Conservation (phyloP, 257 asterid genomes). For the Capsicum baccatum region DNA sequence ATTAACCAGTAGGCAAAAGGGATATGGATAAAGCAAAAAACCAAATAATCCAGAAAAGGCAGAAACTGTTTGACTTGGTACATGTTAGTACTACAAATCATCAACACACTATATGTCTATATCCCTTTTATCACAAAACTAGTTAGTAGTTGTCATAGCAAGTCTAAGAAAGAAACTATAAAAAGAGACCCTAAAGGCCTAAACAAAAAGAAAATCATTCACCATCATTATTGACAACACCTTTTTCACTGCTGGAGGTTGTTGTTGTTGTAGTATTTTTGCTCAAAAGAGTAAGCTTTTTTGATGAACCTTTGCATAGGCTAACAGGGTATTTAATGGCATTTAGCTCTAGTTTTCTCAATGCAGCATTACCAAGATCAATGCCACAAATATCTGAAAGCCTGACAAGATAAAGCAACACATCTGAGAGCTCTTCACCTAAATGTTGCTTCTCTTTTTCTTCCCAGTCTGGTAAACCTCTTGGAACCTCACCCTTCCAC, state of each 20-base stretch:
- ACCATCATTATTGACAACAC: constrained; percentile 29
- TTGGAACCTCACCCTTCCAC: constrained; percentile 76
- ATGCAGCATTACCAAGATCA: constrained; percentile 67
- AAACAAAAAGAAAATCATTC: constrained; percentile 26
- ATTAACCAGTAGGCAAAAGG: background rate
- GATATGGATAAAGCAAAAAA: background rate
- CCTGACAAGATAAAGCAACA: constrained; percentile 60
- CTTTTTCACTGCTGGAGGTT: constrained; percentile 28
- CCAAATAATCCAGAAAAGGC: background rate
- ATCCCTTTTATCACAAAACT: background rate
- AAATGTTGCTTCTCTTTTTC: constrained; percentile 60
- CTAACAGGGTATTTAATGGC: constrained; percentile 61
- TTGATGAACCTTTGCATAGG: constrained; percentile 50
- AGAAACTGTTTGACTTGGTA: background rate
- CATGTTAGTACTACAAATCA: background rate
- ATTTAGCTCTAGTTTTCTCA: constrained; percentile 60
- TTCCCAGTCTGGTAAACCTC: constrained; percentile 63
- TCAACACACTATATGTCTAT: background rate
- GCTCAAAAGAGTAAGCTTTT: constrained; percentile 32
- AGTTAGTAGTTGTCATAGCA: constrained; percentile 11
- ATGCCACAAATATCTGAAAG: constrained; percentile 66
- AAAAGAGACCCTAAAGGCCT: background rate
- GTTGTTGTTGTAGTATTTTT: constrained; percentile 26
- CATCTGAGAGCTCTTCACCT: constrained; percentile 74
- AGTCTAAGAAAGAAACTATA: background rate